These are phyloP conservation scores for Strobilomyces dryophilus DNA, from an alignment of 768 basidiomycete genomes.

Conservation along the genomic window DNA sequence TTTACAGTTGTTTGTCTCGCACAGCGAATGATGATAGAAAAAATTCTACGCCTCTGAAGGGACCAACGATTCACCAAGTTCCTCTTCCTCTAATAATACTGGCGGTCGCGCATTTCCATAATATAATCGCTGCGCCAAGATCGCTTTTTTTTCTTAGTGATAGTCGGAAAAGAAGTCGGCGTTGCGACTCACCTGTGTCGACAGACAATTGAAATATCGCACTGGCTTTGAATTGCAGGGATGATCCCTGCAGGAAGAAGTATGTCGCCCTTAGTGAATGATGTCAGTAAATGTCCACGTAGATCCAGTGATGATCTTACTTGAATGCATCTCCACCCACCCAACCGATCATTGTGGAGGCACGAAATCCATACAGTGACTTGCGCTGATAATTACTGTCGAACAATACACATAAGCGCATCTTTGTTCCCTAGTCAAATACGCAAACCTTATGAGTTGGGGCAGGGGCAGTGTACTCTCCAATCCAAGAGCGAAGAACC, in stretches of 20 bases:
- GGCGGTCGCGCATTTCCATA: slow-evolving; percentile 72
- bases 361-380: slow-evolving; percentile 81
- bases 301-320: slow-evolving; percentile 37
- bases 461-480: slow-evolving; percentile 87
- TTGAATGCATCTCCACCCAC: slow-evolving; percentile 82
- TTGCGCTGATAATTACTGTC: slow-evolving; percentile 72
- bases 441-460: slow-evolving; percentile 66
- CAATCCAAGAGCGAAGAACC: slow-evolving; percentile 75
- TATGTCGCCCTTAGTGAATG: slow-evolving; percentile 56
- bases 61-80: slow-evolving; percentile 71
- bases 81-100: slow-evolving; percentile 48
- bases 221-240: slow-evolving; percentile 79
- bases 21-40: neutral
- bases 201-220: slow-evolving; percentile 80
- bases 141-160: slow-evolving; percentile 43
- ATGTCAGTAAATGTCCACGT: slow-evolving; percentile 14
- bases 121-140: slow-evolving; percentile 65
- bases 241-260: slow-evolving; percentile 70
- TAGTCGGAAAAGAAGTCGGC: slow-evolving; percentile 5
- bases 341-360: slow-evolving; percentile 82
- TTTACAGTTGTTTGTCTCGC: slow-evolving; percentile 32
- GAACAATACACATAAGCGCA: slow-evolving; percentile 17
- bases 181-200: slow-evolving; percentile 57
- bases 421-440: slow-evolving; percentile 3
- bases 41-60: slow-evolving; percentile 51